Conservation (phyloP, 2,329 filamentous ascomycete genomes). For the Dendrostoma leiphaemia region DNA sequence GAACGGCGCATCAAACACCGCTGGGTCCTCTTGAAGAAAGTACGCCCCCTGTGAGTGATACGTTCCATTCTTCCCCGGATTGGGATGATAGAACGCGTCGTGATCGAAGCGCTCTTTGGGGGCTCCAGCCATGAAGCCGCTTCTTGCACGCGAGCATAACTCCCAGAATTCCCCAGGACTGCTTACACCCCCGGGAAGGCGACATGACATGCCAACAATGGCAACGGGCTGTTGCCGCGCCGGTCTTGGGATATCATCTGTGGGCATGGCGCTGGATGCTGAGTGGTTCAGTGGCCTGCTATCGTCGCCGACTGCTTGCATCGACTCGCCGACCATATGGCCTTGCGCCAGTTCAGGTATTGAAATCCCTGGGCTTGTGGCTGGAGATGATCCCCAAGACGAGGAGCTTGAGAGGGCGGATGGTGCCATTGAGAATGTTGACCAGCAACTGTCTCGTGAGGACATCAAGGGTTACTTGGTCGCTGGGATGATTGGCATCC, state of each 20-base stretch:
- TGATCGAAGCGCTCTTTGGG: conserved; percentile 47
- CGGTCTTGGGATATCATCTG: no score
- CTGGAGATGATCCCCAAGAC: conserved; percentile 21
- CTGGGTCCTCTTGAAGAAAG: conserved; percentile 45
- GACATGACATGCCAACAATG: conserved; percentile 47
- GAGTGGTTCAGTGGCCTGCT: no score
- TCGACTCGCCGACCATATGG: not conserved
- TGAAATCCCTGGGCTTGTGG: conserved; percentile 20
- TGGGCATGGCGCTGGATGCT: no score
- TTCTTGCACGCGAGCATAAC: conserved; percentile 37
- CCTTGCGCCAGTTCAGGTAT: conserved; percentile 11
- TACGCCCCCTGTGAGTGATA: conserved; percentile 37
- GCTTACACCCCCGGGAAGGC: conserved; percentile 41
- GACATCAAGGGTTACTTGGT: no score
- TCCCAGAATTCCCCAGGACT: conserved; percentile 45
- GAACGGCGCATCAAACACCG: conserved; percentile 50
- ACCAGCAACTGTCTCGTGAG: not conserved
- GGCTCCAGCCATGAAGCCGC: conserved; percentile 37
- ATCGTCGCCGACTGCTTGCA: no score
- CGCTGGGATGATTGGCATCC: no score
- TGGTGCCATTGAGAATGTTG: conserved; percentile 18
- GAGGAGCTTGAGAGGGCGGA: conserved; percentile 18
- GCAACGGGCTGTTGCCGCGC: conserved; percentile 35
- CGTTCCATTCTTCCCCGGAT: conserved; percentile 39
- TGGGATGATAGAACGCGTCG: conserved; percentile 37